Evolutionary conservation across 495 filamentous ascomycete species (phyloP).

Genomic region (Pseudomonodictys pantanalensis): DNA sequence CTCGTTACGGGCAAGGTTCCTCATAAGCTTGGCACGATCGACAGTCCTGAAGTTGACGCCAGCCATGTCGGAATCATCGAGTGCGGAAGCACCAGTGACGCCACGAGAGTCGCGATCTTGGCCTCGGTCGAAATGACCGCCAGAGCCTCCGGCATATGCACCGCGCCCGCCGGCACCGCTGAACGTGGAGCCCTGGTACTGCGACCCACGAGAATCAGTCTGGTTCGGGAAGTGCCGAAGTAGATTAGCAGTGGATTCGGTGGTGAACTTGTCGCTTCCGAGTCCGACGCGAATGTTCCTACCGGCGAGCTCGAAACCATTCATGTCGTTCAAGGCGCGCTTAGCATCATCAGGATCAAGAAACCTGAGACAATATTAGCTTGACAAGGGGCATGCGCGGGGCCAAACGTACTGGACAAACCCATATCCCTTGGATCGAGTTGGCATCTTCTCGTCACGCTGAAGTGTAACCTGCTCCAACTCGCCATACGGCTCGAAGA

Average conservation of each 20-base stretch:
- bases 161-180: constrained; percentile 88
- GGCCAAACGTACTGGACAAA: constrained; percentile 87
- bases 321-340: constrained; percentile 97
- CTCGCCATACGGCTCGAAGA: constrained; percentile 97
- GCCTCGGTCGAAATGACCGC: constrained; percentile 84
- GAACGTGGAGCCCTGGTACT: constrained; percentile 94
- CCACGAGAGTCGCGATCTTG: constrained; percentile 89
- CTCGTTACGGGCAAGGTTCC: constrained; percentile 85
- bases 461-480: constrained; percentile 96
- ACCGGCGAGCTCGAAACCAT: constrained; percentile 97
- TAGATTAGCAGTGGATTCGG: constrained; percentile 88
- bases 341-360: constrained; percentile 86
- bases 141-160: constrained; percentile 71
- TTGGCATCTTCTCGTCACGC: constrained; percentile 73
- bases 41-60: constrained; percentile 99
- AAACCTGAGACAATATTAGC: constrained; percentile 62
- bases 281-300: constrained; percentile 97
- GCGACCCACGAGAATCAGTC: constrained; percentile 66
- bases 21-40: constrained; percentile 95
- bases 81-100: constrained; percentile 84
- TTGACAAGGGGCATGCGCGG: background rate
- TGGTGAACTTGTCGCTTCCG: constrained; percentile 99
- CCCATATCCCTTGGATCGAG: constrained; percentile 90
- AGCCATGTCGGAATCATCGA: constrained; percentile 97
- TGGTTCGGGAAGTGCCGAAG: constrained; percentile 84